Conservation (phyloP, 1,284 basidiomycete genomes). For the Heterobasidion irregulare region DNA sequence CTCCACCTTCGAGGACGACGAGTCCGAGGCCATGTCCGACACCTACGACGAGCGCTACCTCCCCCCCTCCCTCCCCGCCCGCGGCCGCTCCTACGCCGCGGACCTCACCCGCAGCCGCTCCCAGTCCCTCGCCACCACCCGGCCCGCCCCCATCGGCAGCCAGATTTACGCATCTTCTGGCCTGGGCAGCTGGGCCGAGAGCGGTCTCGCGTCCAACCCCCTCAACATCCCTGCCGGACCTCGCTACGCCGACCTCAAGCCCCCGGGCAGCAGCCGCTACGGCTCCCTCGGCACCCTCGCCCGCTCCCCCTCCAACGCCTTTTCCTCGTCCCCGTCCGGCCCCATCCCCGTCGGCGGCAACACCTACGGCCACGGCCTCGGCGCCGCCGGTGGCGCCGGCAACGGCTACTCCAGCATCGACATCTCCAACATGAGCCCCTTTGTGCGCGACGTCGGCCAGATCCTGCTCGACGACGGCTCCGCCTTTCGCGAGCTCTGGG, state of each 20-base stretch:
- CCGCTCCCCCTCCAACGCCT: constrained; percentile 40
- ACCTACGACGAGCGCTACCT: constrained; percentile 47
- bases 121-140: constrained; percentile 54
- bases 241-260: constrained; percentile 52
- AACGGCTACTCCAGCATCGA: constrained; percentile 50
- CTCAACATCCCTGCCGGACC: constrained; percentile 39
- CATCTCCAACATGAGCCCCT: constrained; percentile 72
- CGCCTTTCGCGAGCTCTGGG: constrained; percentile 63
- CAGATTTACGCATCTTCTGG: constrained; percentile 25
- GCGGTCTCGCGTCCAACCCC: constrained; percentile 32
- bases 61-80: constrained; percentile 23
- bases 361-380: background rate
- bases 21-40: constrained; percentile 49
- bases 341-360: constrained; percentile 5
- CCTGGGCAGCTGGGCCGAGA: constrained; percentile 45
- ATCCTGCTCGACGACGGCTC: constrained; percentile 66
- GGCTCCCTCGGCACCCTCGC: constrained; percentile 50
- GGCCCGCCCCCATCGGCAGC: constrained; percentile 39
- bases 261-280: constrained; percentile 54
- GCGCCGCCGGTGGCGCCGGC: constrained; percentile 16
- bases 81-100: constrained; percentile 47
- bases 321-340: constrained; percentile 33
- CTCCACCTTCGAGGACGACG: constrained; percentile 69
- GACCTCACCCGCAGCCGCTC: constrained; percentile 66
- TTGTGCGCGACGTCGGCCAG: constrained; percentile 69